These are phyloP conservation scores for Drechslerella dactyloides DNA, from an alignment of 2,329 filamentous ascomycete species.

Conservation along the genomic window DNA sequence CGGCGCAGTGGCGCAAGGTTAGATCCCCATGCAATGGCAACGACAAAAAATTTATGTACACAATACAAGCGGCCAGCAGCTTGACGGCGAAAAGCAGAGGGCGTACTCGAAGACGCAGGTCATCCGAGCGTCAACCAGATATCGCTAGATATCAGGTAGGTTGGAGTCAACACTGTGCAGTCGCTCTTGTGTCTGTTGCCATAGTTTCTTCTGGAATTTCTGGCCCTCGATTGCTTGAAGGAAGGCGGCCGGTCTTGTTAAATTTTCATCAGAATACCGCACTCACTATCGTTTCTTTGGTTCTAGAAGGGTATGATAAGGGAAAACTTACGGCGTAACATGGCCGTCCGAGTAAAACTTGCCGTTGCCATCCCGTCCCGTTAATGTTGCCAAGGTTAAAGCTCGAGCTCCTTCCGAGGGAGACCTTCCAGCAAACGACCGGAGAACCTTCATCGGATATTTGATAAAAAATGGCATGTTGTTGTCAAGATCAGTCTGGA, in stretches of 20 bases:
- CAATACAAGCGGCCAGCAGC: no score
- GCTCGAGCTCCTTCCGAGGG: slow-evolving; percentile 52
- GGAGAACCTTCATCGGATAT: slow-evolving; percentile 36
- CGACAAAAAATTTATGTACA: no score
- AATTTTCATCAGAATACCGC: no score
- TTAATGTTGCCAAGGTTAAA: slow-evolving; percentile 52
- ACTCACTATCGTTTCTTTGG: no score
- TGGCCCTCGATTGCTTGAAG: slow-evolving; percentile 51
- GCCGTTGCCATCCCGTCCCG: slow-evolving; percentile 54
- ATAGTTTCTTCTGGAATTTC: slow-evolving; percentile 52
- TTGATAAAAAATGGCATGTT: slow-evolving; percentile 51
- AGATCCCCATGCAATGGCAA: no score
- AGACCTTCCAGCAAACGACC: slow-evolving; percentile 40
- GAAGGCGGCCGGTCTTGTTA: slow-evolving; percentile 44
- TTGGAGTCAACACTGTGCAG: neutral
- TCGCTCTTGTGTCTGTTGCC: slow-evolving; percentile 51
- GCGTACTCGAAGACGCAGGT: no score
- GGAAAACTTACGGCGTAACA: slow-evolving; percentile 52
- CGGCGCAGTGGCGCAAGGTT: no score
- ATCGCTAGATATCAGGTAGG: neutral
- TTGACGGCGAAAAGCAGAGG: no score
- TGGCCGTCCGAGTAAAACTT: slow-evolving; percentile 52
- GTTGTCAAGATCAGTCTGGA: slow-evolving; percentile 53
- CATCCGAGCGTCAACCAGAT: neutral
- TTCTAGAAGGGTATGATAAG: neutral